Percentiles rank a stretch among this genome's conserved stretches.
phyloP scores from a whole-genome alignment of 495 filamentous ascomycete genomes.

The Penicillium silybi region DNA sequence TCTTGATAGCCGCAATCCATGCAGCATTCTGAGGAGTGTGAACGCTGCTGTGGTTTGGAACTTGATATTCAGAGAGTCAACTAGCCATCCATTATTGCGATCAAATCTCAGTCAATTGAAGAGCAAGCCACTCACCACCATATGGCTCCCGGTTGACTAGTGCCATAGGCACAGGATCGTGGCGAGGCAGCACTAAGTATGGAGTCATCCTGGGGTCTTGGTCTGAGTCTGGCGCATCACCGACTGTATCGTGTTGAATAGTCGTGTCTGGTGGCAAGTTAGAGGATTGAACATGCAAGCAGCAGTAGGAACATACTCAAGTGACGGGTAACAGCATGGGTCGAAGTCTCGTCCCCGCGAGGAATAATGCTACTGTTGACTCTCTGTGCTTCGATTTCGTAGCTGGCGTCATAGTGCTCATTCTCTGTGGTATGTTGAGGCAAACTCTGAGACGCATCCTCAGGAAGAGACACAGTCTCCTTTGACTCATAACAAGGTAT shows the following conservation, averaged over 20 bases:
- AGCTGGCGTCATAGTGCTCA: constrained; percentile 58
- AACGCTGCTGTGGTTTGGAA: constrained; percentile 54
- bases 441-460: constrained; percentile 31
- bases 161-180: constrained; percentile 64
- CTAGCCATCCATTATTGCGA: not conserved
- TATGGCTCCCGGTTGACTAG: constrained; percentile 65
- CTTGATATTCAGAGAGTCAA: constrained; percentile 9
- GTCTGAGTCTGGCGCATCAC: constrained; percentile 49
- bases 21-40: constrained; percentile 67
- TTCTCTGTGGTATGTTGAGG: constrained; percentile 50
- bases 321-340: constrained; percentile 56
- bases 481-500: constrained; percentile 20
- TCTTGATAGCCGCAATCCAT: constrained; percentile 63
- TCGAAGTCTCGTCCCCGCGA: constrained; percentile 44
- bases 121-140: constrained; percentile 38
- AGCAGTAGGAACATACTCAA: constrained; percentile 42
- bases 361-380: constrained; percentile 52
- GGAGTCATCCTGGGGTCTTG: constrained; percentile 57
- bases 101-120: not conserved
- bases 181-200: constrained; percentile 51
- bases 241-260: constrained; percentile 46
- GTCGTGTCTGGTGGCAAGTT: constrained; percentile 45
- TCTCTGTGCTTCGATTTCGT: constrained; percentile 56
- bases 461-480: constrained; percentile 1
- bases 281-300: not conserved